These are phyloP conservation scores for Pseudopyrenochaeta lycopersici DNA, from an alignment of 2,329 filamentous ascomycete genomes.

Conservation along the genomic window DNA sequence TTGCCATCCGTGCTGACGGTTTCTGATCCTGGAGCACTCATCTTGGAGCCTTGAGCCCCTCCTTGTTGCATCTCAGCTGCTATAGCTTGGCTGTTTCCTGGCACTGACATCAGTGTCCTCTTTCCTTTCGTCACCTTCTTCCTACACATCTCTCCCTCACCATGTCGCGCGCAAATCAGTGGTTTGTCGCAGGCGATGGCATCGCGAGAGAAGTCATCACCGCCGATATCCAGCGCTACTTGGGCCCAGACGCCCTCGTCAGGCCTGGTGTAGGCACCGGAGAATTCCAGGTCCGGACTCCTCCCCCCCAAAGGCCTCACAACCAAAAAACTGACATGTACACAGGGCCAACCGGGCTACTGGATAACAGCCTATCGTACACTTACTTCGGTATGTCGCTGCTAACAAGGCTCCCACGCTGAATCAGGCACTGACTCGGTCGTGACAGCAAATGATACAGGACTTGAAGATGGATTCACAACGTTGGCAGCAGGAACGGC, in stretches of 20 bases:
- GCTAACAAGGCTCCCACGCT: background rate
- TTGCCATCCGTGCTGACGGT: constrained; percentile 34
- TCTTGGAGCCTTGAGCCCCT: constrained; percentile 43
- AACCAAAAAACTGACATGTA: constrained; percentile 24
- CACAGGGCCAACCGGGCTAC: constrained; percentile 56
- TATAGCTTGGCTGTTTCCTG: constrained; percentile 44
- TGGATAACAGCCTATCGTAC: constrained; percentile 63
- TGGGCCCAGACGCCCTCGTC: constrained; percentile 61
- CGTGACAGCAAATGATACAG: constrained; percentile 57
- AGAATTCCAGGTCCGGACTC: constrained; percentile 54
- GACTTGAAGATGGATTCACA: constrained; percentile 59
- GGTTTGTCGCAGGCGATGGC: constrained; percentile 60
- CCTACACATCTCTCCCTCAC: constrained; percentile 27
- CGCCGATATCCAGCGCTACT: constrained; percentile 61
- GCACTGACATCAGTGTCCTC: constrained; percentile 49
- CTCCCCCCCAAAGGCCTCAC: constrained; percentile 10
- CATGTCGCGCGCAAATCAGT: constrained; percentile 54
- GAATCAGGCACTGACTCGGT: background rate
- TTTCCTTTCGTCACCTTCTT: constrained; percentile 39
- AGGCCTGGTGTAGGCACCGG: constrained; percentile 57
- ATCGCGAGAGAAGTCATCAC: constrained; percentile 62
- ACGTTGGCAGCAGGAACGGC: constrained; percentile 52
- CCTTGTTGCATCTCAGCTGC: constrained; percentile 40
- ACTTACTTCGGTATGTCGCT: constrained; percentile 56
- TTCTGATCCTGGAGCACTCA: constrained; percentile 25